Evolutionary conservation across 2,329 filamentous ascomycete genomes (phyloP), one percentile per base, ranked within the genome.

Genomic region (Cercospora zeae-maydis): DNA sequence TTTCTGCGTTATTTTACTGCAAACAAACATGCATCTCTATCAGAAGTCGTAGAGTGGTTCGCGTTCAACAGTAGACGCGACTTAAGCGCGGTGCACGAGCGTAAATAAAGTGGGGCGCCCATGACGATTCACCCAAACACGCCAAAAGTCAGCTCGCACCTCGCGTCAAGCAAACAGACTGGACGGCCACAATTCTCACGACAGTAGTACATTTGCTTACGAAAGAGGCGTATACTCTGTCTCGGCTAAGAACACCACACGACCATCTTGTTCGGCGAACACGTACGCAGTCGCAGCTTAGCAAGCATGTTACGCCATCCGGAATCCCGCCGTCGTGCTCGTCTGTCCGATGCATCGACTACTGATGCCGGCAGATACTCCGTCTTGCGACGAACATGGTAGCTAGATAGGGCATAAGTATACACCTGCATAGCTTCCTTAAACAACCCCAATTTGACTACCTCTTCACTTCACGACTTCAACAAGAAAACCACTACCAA

Each of bases 11-110:
- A 19, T 34, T n/a, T 10, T 56, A 19, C 53, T n/a, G 47, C 13
- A 52, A 33, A 27, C 24, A 27, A 52, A 42, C 53, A 27, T n/a
- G 19, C 39, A 37, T 56, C 59, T 21, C 37, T n/a, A 37, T 19
- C 14, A 13, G 47, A 24, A 27, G n/a, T 52, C 24, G 24, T 31
- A 34, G 47, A 36, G 54, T 56, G 59, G 59, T 56, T 61, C 52
- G 59, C 58, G 52, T 54, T 16, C 24, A 31, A n/a, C 24, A 33
- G 30, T 16, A 52, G 30, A 56, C 59, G 51, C 52, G 51, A 27
- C 24, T 57, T 55, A 36, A 39, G 34, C 53, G 34, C 33, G 53
- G 16, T 37, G 53, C 59, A 61, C 59, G 59, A 56, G 59, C 37
- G 11, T 34, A 14, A 6, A n/a, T n/a, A n/a, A 39, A 42, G 58